Percentiles rank a stretch among this genome's conserved stretches.
Conservation (phyloP, 1,284 basidiomycete genomes). For the Ganoderma boninense region DNA sequence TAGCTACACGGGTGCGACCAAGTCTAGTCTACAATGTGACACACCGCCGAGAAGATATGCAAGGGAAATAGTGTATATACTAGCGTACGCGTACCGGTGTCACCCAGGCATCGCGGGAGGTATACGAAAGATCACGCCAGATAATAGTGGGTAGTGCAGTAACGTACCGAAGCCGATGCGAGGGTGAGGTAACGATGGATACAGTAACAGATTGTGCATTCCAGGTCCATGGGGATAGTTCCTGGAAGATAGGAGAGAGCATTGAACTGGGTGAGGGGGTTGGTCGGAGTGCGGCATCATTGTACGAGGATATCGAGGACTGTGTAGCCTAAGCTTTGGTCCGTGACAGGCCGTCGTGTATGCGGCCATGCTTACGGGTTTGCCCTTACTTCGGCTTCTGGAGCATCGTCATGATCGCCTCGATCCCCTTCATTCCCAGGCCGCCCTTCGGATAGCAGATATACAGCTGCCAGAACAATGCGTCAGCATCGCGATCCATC, state of each 20-base stretch:
- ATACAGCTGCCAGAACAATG: conserved; percentile 34
- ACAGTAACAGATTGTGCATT: background rate
- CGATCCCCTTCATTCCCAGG: conserved; percentile 45
- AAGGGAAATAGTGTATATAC: background rate
- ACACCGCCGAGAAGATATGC: background rate
- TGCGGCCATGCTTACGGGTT: background rate
- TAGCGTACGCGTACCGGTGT: background rate
- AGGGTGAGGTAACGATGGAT: background rate
- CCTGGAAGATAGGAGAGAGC: background rate
- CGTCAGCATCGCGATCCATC: conserved; percentile 15
- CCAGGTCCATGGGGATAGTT: background rate
- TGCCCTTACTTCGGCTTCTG: conserved; percentile 43
- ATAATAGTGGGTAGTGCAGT: background rate
- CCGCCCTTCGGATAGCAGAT: conserved; percentile 44
- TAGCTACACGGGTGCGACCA: background rate
- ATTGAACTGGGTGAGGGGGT: background rate
- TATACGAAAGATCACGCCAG: background rate
- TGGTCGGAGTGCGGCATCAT: background rate
- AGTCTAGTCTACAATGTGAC: background rate
- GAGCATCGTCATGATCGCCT: conserved; percentile 48
- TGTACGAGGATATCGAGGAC: background rate
- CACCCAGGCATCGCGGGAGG: background rate
- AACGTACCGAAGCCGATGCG: background rate
- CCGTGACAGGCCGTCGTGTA: background rate
- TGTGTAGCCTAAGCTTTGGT: background rate